Percentiles rank a stretch among this genome's conserved stretches.
These are phyloP conservation scores for Zasmidium angulare DNA, from an alignment of 2,329 filamentous ascomycete genomes.

Conservation along the genomic window DNA sequence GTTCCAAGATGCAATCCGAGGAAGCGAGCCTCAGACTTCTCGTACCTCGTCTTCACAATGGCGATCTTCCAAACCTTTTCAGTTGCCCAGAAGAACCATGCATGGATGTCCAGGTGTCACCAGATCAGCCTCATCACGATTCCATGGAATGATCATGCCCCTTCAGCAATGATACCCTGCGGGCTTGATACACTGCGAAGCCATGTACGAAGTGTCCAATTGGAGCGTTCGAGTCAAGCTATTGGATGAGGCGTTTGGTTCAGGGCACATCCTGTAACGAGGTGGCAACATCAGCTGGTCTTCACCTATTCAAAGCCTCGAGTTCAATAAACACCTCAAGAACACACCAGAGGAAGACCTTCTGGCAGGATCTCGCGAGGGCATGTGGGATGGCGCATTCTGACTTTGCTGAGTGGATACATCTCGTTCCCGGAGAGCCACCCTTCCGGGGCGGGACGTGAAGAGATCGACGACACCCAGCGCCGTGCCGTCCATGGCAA, in stretches of 20 bases:
- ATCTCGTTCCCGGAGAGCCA: not conserved
- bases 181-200: not conserved
- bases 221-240: not conserved
- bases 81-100: not conserved
- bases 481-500: not conserved
- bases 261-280: not conserved
- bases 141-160: not conserved
- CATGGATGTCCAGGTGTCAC: not conserved
- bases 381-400: not conserved
- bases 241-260: not conserved
- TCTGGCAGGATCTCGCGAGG: not conserved
- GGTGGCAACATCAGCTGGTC: too few relatives aligned
- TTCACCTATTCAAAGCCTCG: too few relatives aligned
- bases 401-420: not conserved
- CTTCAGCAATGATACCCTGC: too few relatives aligned
- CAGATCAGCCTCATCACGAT: not conserved
- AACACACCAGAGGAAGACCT: not conserved
- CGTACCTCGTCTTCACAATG: not conserved
- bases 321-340: not conserved
- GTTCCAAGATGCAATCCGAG: not conserved
- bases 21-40: not conserved
- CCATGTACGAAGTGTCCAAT: not conserved
- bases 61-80: not conserved
- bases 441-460: not conserved
- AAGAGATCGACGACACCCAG: not conserved